Conservation (phyloP, 2,329 filamentous ascomycete species). For the Penicillium sp. region DNA sequence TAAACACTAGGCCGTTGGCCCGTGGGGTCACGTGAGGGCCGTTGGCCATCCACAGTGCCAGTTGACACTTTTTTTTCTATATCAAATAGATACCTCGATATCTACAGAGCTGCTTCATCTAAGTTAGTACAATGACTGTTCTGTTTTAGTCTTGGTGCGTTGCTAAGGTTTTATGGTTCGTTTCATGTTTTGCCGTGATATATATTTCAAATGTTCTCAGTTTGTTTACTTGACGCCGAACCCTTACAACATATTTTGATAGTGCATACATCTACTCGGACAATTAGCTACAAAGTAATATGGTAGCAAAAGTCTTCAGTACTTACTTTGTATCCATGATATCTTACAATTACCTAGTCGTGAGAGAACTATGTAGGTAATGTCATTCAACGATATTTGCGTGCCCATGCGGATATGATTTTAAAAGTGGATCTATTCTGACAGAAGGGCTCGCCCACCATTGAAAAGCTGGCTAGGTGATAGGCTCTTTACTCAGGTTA, state of each 20-base stretch:
- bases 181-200: background rate
- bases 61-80: background rate
- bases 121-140: background rate
- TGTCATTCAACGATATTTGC: background rate
- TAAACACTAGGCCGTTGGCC: conserved; percentile 35
- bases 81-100: background rate
- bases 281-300: background rate
- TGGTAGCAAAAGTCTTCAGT: background rate
- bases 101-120: background rate
- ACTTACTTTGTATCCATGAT: background rate
- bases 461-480: too few relatives aligned
- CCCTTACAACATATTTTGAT: background rate
- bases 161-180: background rate
- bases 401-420: background rate
- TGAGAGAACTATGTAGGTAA: background rate
- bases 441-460: too few relatives aligned
- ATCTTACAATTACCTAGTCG: background rate
- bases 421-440: background rate
- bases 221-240: background rate
- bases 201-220: background rate
- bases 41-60: background rate
- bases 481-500: too few relatives aligned
- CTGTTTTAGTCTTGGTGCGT: background rate
- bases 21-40: conserved; percentile 9
- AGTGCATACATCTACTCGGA: background rate